Conservation (phyloP, 495 filamentous ascomycete genomes). For the Pyrenula massariospora region DNA sequence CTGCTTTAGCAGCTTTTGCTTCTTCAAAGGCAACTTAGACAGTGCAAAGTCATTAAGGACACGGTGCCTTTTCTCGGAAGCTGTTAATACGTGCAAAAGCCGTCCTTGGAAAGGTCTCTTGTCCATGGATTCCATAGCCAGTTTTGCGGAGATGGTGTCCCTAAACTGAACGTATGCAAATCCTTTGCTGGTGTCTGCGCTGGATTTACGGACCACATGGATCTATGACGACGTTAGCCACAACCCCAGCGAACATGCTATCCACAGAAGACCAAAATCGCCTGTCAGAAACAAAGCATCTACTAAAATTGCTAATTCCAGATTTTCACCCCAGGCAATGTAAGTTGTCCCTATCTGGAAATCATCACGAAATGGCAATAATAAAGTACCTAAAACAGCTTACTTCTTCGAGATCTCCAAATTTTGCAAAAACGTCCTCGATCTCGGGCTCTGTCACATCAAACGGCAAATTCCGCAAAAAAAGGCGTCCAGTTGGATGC, state of each 20-base stretch:
- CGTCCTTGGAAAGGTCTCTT: conserved; percentile 81
- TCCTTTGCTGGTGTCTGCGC: conserved; percentile 60
- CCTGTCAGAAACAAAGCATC: conserved; percentile 40
- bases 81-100: conserved; percentile 78
- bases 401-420: conserved; percentile 80
- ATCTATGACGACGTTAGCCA: conserved; percentile 48
- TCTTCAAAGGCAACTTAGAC: conserved; percentile 83
- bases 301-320: conserved; percentile 64
- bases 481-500: conserved; percentile 52
- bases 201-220: conserved; percentile 63
- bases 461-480: conserved; percentile 83
- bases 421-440: conserved; percentile 51
- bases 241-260: background rate
- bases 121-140: conserved; percentile 65
- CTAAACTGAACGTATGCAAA: conserved; percentile 77
- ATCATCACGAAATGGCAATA: conserved; percentile 66
- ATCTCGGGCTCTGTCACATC: conserved; percentile 68
- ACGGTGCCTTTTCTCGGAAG: conserved; percentile 63
- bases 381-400: conserved; percentile 18
- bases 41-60: conserved; percentile 78
- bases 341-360: conserved; percentile 99
- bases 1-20: conserved; percentile 79
- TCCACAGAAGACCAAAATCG: too few species aligned
- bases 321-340: conserved; percentile 57
- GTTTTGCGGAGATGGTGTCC: conserved; percentile 56